These are phyloP conservation scores for Cytospora mali DNA, from an alignment of 2,329 filamentous ascomycete genomes.

Conservation along the genomic window DNA sequence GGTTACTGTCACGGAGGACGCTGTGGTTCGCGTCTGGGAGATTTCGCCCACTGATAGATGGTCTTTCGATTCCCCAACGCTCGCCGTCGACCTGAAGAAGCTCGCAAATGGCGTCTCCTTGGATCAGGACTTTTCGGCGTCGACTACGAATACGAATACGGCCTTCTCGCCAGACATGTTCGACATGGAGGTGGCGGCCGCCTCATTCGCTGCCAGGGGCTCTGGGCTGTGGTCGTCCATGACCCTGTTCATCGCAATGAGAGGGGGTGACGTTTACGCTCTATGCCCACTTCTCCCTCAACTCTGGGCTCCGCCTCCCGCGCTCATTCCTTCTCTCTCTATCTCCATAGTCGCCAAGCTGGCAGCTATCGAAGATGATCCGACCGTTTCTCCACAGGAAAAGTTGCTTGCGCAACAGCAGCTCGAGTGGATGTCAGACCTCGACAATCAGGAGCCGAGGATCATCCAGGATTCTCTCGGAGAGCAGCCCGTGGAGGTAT, in stretches of 20 bases:
- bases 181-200: conserved; percentile 92
- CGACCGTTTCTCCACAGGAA: conserved; percentile 52
- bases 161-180: conserved; percentile 86
- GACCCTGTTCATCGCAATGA: conserved; percentile 97
- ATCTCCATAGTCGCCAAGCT: conserved; percentile 79
- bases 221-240: conserved; percentile 91
- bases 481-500: conserved; percentile 58
- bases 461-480: conserved; percentile 53
- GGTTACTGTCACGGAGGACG: conserved; percentile 86
- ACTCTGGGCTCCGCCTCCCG: conserved; percentile 78
- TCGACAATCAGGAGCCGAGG: conserved; percentile 64
- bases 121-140: conserved; percentile 82
- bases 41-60: conserved; percentile 80
- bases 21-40: conserved; percentile 89
- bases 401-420: conserved; percentile 66
- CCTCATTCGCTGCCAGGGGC: conserved; percentile 70
- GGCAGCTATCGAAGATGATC: conserved; percentile 63
- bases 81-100: conserved; percentile 87
- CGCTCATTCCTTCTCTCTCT: conserved; percentile 78
- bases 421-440: conserved; percentile 67
- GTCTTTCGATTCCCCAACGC: conserved; percentile 81
- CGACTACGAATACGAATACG: conserved; percentile 71
- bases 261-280: conserved; percentile 88
- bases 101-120: conserved; percentile 80
- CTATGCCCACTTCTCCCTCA: conserved; percentile 86